Conservation (phyloP, 2,329 filamentous ascomycete genomes). For the Xylaria sp. region DNA sequence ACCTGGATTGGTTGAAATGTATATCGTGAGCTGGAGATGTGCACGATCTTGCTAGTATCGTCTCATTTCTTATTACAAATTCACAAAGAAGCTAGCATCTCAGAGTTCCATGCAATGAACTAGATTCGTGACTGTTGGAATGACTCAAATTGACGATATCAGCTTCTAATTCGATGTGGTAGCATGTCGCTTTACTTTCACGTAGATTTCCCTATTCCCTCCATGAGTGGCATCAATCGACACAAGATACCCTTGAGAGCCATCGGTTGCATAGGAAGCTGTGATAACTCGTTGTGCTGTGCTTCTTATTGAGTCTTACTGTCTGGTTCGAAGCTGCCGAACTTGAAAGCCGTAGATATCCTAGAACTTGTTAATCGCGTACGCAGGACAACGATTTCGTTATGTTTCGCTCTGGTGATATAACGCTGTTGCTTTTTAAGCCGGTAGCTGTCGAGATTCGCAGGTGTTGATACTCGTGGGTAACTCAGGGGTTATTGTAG, state of each 20-base stretch:
- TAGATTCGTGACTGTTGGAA: neutral
- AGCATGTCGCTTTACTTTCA: too few relatives aligned
- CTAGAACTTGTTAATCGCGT: neutral
- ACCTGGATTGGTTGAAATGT: constrained; percentile 17
- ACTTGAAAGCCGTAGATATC: neutral
- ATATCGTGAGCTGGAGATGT: constrained; percentile 20
- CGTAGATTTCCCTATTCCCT: too few relatives aligned
- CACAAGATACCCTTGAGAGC: too few relatives aligned
- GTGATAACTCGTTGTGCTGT: too few relatives aligned
- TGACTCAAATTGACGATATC: too few relatives aligned
- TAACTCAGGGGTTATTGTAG: too few relatives aligned
- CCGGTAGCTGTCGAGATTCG: too few relatives aligned
- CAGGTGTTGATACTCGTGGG: too few relatives aligned
- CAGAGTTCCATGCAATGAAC: neutral
- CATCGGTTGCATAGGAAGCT: too few relatives aligned
- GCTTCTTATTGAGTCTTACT: neutral
- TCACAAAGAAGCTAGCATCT: constrained; percentile 11
- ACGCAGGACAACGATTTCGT: neutral
- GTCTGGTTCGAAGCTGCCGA: neutral
- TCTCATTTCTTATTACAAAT: constrained; percentile 14
- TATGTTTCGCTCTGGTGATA: too few relatives aligned
- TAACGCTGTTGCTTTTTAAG: too few relatives aligned
- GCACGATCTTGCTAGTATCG: constrained; percentile 26
- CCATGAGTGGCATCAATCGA: too few relatives aligned
- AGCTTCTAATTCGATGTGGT: neutral